Conservation (phyloP, 129 eudicot species). For the Heracleum sosnowskyi region DNA sequence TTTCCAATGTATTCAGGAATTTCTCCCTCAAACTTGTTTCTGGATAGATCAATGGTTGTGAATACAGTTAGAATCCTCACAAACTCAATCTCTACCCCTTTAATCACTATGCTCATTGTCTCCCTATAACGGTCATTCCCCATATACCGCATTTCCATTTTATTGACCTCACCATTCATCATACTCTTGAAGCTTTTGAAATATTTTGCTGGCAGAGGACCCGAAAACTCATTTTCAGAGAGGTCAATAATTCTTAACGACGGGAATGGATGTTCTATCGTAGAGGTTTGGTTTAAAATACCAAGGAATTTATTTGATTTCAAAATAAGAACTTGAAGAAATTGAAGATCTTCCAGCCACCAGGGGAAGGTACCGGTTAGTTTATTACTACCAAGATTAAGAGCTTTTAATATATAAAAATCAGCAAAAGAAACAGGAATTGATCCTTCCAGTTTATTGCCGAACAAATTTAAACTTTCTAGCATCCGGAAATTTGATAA, state of each 20-base stretch:
- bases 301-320: constrained; percentile 7
- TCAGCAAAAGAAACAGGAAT: constrained; percentile 10
- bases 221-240: constrained; percentile 3
- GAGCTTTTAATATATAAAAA: not conserved
- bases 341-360: constrained; percentile 4
- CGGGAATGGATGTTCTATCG: not conserved
- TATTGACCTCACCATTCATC: not conserved
- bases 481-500: not conserved
- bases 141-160: not conserved
- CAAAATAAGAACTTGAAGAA: constrained; percentile 9
- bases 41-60: not conserved
- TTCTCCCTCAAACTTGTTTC: not conserved
- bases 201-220: constrained; percentile 5
- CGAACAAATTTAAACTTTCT: not conserved
- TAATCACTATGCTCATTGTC: not conserved
- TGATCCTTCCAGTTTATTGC: constrained; percentile 12
- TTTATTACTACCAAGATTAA: constrained; percentile 10
- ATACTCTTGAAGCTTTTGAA: constrained; percentile 8
- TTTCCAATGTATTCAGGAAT: not conserved
- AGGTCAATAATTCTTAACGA: constrained; percentile 15
- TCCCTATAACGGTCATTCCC: not conserved
- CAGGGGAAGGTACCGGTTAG: constrained; percentile 5
- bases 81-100: not conserved
- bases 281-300: not conserved
- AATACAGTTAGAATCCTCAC: not conserved